Evolutionary conservation across 176 grass and related monocot species (phyloP).

Genomic region (Carex myosuroides): DNA sequence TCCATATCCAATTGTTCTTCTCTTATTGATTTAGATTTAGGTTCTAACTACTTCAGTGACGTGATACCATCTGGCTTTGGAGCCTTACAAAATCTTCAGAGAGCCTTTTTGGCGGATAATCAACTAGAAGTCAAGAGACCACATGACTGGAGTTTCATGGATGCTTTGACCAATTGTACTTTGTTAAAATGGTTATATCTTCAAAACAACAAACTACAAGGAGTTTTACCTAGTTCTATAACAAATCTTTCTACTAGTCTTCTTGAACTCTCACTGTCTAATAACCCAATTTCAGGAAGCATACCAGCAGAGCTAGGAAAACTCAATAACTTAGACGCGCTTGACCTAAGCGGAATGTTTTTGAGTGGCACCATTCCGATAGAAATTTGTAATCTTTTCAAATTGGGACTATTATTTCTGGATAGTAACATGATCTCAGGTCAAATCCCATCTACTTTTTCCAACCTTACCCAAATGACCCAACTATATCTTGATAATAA

Average conservation of each 20-base stretch:
- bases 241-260: conserved; percentile 31
- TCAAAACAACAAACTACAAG: conserved; percentile 10
- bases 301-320: conserved; percentile 22
- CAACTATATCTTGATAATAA: too few relatives aligned
- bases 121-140: conserved; percentile 1
- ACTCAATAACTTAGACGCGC: background rate
- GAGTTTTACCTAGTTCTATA: conserved; percentile 17
- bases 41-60: background rate
- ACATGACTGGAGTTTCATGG: background rate
- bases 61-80: conserved; percentile 22
- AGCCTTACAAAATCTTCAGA: background rate
- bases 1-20: conserved; percentile 17
- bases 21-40: background rate
- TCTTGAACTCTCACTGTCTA: background rate
- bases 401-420: too few relatives aligned
- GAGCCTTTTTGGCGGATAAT: background rate
- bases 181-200: background rate
- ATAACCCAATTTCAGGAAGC: conserved; percentile 20
- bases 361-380: too few relatives aligned
- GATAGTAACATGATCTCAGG: too few relatives aligned
- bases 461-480: too few relatives aligned
- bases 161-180: conserved; percentile 25
- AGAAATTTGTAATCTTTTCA: too few relatives aligned
- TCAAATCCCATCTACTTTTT: too few relatives aligned
- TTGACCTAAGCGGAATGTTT: background rate